Evolutionary conservation across 1,284 basidiomycete species (phyloP), one percentile per base, ranked within the genome.

Genomic region (Apiotrichum akiyoshidainum): DNA sequence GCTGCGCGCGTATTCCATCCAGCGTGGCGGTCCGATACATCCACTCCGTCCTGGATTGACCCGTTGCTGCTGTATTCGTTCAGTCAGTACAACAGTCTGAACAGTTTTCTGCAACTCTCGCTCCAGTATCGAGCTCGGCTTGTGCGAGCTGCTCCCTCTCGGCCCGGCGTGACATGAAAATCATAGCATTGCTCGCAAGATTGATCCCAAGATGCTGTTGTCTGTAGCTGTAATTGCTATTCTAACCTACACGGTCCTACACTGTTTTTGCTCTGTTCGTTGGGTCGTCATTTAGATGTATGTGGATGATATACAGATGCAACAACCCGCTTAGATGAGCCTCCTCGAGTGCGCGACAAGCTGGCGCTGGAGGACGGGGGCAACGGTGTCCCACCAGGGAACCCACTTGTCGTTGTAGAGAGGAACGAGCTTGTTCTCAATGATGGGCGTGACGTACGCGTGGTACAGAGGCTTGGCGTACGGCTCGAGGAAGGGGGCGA

Each of bases 401-500:
- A 42, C 19, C 8, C 45, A 22, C 26, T 41, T 31, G 21, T 50
- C 21, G 46, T 46, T 50, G 26, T 33, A 45, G 16, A 31, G 50
- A 19, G 48, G 48, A 8, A 34, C 52, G 19, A 50, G 34, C 19
- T 19, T 34, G 17, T 39, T 35, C 40, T 44, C 46, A 14, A 58
- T 21, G 21, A 42, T 17, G 22, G 57, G 57, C 41, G 22, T 16
- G 34, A 49, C 35, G 44, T 34, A 19, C 19, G 13, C 10, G 35
- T 50, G 13, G 17, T 17, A 50, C 19, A 26, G 19, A n/a, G 48
- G 48, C 35, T 19, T 19, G 34, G 22, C 51, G 42, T 47, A 33
- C 22, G 52, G 51, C 51, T 47, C 37, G 46, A 44, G 34, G 22
- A 37, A 14, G n/a, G 57, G 57, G 16, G 40, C 22, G 34, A 41